A percentile compares a stretch with the other conserved stretches of the same genome.
These are phyloP conservation scores for Phlegmacium glaucopus DNA, from an alignment of 768 basidiomycete genomes.

Conservation along the genomic window DNA sequence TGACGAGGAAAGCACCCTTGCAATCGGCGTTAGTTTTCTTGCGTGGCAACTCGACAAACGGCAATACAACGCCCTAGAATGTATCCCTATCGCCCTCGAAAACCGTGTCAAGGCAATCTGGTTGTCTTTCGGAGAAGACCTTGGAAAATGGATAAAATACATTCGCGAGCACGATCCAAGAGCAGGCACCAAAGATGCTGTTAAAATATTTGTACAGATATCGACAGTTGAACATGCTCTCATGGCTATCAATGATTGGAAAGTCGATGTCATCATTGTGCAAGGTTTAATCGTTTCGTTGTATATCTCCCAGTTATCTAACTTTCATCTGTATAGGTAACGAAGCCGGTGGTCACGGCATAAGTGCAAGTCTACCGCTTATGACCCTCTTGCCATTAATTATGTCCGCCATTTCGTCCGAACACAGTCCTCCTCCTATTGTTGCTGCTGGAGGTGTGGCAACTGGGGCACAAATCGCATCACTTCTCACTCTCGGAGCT, in stretches of 20 bases:
- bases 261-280: conserved; percentile 69
- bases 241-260: conserved; percentile 60
- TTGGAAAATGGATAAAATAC: conserved; percentile 57
- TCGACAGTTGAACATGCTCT: conserved; percentile 57
- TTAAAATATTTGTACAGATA: conserved; percentile 65
- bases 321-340: conserved; percentile 43
- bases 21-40: conserved; percentile 74
- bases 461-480: conserved; percentile 61
- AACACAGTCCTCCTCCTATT: conserved; percentile 36
- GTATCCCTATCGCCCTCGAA: conserved; percentile 50
- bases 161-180: conserved; percentile 53
- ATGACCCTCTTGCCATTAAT: conserved; percentile 57
- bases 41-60: conserved; percentile 65
- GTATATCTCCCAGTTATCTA: conserved; percentile 3
- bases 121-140: conserved; percentile 66
- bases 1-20: conserved; percentile 34
- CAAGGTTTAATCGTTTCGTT: conserved; percentile 51
- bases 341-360: conserved; percentile 81
- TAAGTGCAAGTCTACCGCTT: conserved; percentile 52
- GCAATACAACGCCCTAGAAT: conserved; percentile 31
- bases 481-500: conserved; percentile 63
- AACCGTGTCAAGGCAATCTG: conserved; percentile 63
- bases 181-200: conserved; percentile 35
- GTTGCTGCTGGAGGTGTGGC: conserved; percentile 76
- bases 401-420: conserved; percentile 34